Evolutionary conservation across 2,329 filamentous ascomycete genomes (phyloP).

Genomic region (Fonsecaea monophora): DNA sequence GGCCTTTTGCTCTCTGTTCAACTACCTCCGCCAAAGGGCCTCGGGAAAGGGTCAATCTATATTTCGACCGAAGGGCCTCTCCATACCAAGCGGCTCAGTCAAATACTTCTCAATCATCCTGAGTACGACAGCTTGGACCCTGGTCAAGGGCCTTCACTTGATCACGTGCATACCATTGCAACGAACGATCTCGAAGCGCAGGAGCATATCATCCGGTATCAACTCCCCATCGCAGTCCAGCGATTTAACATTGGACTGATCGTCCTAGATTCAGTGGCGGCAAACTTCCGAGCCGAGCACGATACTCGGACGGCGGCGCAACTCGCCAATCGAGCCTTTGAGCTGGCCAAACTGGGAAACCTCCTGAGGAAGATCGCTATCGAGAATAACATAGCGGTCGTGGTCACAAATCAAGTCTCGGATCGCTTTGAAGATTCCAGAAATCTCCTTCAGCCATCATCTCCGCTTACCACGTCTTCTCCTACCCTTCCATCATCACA

Average conservation of each 20-base stretch:
- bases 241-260: constrained; percentile 80
- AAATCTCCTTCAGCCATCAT: constrained; percentile 23
- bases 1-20: constrained; percentile 84
- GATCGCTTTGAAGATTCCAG: constrained; percentile 71
- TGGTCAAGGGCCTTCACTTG: constrained; percentile 67
- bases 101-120: constrained; percentile 75
- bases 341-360: constrained; percentile 76
- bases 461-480: constrained; percentile 30
- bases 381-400: constrained; percentile 77
- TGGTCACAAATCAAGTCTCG: constrained; percentile 93
- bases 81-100: constrained; percentile 78
- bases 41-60: constrained; percentile 80
- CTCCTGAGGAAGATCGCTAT: constrained; percentile 78
- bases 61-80: constrained; percentile 91
- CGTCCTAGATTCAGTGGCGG: constrained; percentile 88
- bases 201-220: constrained; percentile 91
- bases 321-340: constrained; percentile 76
- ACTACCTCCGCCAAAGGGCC: constrained; percentile 74
- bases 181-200: constrained; percentile 92
- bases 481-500: constrained; percentile 17
- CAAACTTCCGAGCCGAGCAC: constrained; percentile 91
- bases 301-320: constrained; percentile 50
- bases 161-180: constrained; percentile 78
- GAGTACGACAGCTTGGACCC: constrained; percentile 57
- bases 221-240: constrained; percentile 83